A percentile compares a stretch with the other conserved stretches of the same genome.
These are phyloP conservation scores for Cystobasidium pallidum DNA, from an alignment of 1,284 basidiomycete species.

Conservation along the genomic window DNA sequence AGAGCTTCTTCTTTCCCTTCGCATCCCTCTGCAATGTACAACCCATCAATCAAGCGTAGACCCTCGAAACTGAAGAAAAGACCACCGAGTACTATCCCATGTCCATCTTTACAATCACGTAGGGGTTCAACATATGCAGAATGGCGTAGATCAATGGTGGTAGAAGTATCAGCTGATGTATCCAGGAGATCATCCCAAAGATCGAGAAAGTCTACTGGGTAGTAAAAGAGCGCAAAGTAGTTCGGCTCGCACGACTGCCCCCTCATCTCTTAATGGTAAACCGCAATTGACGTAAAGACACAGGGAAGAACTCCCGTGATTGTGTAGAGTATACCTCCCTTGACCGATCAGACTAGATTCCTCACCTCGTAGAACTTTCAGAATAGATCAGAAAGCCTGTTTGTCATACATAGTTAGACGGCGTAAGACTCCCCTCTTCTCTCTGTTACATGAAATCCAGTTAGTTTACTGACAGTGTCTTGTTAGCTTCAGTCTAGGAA, in stretches of 20 bases:
- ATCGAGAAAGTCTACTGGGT: slow-evolving; percentile 7
- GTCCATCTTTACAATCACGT: neutral
- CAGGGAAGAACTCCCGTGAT: neutral
- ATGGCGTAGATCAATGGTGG: slow-evolving; percentile 31
- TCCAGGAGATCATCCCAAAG: slow-evolving; percentile 22
- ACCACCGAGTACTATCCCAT: slow-evolving; percentile 6
- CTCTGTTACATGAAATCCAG: no score
- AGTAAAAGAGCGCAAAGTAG: neutral
- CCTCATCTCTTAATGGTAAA: neutral
- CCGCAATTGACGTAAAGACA: neutral
- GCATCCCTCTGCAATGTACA: neutral
- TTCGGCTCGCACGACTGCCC: neutral
- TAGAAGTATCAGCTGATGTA: slow-evolving; percentile 29
- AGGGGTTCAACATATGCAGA: slow-evolving; percentile 23
- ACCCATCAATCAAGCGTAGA: neutral
- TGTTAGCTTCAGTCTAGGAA: no score
- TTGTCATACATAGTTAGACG: no score
- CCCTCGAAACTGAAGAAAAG: slow-evolving; percentile 28
- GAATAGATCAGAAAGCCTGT: no score
- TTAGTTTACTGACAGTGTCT: no score
- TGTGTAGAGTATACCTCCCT: no score
- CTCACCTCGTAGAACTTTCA: no score
- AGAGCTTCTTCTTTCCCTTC: neutral
- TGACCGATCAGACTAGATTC: no score
- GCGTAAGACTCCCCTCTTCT: no score